Evolutionary conservation across 2,329 filamentous ascomycete species (phyloP), one percentile per base, ranked within the genome.

Genomic region (Teratosphaeria gauchensis): DNA sequence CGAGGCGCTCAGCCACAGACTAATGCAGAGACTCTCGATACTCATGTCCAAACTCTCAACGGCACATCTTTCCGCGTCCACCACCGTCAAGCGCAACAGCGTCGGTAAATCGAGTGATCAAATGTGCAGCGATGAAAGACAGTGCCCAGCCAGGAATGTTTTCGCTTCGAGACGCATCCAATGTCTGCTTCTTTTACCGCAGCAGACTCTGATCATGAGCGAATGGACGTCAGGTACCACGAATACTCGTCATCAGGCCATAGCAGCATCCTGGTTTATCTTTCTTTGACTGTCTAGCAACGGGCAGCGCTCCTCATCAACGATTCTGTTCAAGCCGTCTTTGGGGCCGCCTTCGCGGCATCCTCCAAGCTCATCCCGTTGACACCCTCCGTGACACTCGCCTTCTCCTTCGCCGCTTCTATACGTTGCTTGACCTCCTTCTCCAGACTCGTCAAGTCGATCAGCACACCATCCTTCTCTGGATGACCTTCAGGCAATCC

Each of bases 391-490:
- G 61, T 60, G 16, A 67, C 51, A 4, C 56, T 59, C 7, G 61
- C 56, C 19, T 56, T 35, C 1, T 30, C 58, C 9, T 58, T 58
- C 42, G 57, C 58, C 54, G 55, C 62, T 7, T 63, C 64, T 7
- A 85, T 66, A 60, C 81, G 73, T 60, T 71, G 73, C 72, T 80
- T 83, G 51, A 91, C 79, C 73, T 90, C 87, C 12, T 76, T 72
- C 2, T 85, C 82, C 69, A 92, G 75, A 58, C 85, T 78, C 33
- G 74, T 75, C 63, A 88, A 79, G 56, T 85, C 78, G 24, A 96
- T 84, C 58, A 91, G 75, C 51, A 92, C 81, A 55, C 92, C 92
- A 60, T 95, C 89, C 78, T 96, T 96, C 73, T 96, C 90, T 0
- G 90, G 86, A 79, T 96, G 89, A 30, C 85, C 90, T 48, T 94